A percentile compares a stretch with the other conserved stretches of the same genome.
phyloP scores from a whole-genome alignment of 139 green algal species.

The Chlamydomonas urium region DNA sequence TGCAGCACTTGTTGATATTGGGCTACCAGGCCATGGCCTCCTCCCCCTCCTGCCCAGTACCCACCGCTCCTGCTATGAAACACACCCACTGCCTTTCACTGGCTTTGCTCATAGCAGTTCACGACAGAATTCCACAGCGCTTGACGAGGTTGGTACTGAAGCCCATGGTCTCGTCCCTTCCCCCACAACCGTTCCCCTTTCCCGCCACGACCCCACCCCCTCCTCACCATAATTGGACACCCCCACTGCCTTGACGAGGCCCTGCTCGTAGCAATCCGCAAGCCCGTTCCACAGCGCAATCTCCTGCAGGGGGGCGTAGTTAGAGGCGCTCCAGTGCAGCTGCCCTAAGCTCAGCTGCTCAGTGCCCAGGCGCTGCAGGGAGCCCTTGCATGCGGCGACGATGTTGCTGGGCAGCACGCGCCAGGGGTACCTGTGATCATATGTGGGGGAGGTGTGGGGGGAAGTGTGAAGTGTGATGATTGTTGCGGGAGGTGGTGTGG shows the following conservation, averaged over 20 bases:
- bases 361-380: slow-evolving; percentile 51
- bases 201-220: background rate
- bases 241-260: slow-evolving; percentile 72
- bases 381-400: slow-evolving; percentile 60
- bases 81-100: no score
- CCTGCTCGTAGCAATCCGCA: slow-evolving; percentile 66
- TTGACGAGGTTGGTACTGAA: no score
- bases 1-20: no score
- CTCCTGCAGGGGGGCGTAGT: slow-evolving; percentile 67
- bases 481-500: no score
- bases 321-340: slow-evolving; percentile 84
- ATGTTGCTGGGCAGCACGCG: slow-evolving; percentile 34
- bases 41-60: no score
- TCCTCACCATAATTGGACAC: slow-evolving; percentile 49
- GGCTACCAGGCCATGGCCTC: background rate
- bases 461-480: background rate
- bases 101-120: no score
- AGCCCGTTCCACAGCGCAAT: slow-evolving; percentile 71
- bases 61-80: no score
- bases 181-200: no score
- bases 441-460: background rate
- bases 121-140: no score
- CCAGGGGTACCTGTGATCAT: slow-evolving; percentile 64
- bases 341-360: slow-evolving; percentile 73
- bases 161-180: no score